A percentile compares a stretch with the other conserved stretches of the same genome.
phyloP scores from a whole-genome alignment of 495 filamentous ascomycete genomes.

The Podospora pseudopauciseta region DNA sequence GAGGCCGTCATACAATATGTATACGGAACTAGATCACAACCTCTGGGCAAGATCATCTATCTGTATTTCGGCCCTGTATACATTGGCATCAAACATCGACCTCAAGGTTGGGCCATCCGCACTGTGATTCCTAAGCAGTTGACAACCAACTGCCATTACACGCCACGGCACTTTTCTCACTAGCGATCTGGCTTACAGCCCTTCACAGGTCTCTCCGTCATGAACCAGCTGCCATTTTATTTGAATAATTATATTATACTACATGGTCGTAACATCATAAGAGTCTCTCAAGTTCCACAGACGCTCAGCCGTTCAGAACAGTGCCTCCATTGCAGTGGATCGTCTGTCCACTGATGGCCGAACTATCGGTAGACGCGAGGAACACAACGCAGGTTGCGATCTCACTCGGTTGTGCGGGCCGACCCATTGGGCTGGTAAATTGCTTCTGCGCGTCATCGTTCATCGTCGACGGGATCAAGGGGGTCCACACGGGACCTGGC shows the following conservation, averaged over 20 bases:
- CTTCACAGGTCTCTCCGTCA: too few relatives aligned
- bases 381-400: conserved; percentile 86
- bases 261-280: not conserved
- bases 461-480: conserved; percentile 79
- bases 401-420: conserved; percentile 74
- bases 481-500: conserved; percentile 82
- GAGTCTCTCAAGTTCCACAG: not conserved
- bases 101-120: not conserved
- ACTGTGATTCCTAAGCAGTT: not conserved
- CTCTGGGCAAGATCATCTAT: too few relatives aligned
- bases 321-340: conserved; percentile 69
- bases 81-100: not conserved
- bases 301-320: conserved; percentile 55
- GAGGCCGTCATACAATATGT: too few relatives aligned
- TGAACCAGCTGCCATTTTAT: not conserved
- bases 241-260: not conserved
- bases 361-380: conserved; percentile 71
- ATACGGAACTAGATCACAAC: not conserved
- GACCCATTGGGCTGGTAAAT: conserved; percentile 75
- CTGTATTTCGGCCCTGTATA: not conserved
- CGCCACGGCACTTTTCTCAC: not conserved
- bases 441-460: conserved; percentile 62
- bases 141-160: not conserved
- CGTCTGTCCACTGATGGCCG: conserved; percentile 57
- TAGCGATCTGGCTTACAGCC: not conserved